Percentiles rank a stretch among this genome's conserved stretches.
Conservation (phyloP, 2,329 filamentous ascomycete genomes). For the Aspergillus sp. region DNA sequence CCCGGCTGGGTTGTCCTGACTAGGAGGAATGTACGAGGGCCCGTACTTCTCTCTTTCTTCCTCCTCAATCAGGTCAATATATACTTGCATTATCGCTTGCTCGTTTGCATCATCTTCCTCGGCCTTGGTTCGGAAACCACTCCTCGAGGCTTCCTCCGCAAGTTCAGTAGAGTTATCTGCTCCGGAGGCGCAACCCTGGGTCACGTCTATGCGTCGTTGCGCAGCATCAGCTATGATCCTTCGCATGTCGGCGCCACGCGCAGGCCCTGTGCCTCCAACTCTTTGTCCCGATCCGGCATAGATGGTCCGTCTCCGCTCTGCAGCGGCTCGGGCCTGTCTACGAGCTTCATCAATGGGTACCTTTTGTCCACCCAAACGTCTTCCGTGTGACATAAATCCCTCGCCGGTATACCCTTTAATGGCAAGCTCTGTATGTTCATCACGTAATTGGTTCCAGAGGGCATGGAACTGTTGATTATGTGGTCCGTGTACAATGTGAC, state of each 20-base stretch:
- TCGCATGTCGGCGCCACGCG: conserved; percentile 67
- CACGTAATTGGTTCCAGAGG: conserved; percentile 84
- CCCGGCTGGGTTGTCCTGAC: conserved; percentile 53
- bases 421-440: conserved; percentile 75
- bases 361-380: conserved; percentile 65
- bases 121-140: conserved; percentile 78
- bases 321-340: conserved; percentile 69
- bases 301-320: conserved; percentile 65
- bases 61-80: conserved; percentile 84
- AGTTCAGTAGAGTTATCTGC: conserved; percentile 67
- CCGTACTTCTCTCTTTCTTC: conserved; percentile 66
- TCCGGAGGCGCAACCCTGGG: conserved; percentile 74
- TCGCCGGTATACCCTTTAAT: conserved; percentile 88
- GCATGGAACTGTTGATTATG: conserved; percentile 82
- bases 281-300: conserved; percentile 66
- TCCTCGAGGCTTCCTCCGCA: conserved; percentile 64
- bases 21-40: conserved; percentile 54
- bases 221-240: conserved; percentile 70
- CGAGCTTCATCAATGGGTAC: conserved; percentile 73
- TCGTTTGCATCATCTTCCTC: conserved; percentile 91
- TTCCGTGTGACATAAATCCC: conserved; percentile 76
- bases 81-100: conserved; percentile 76
- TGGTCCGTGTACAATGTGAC: conserved; percentile 81
- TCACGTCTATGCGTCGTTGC: conserved; percentile 64
- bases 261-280: conserved; percentile 63